phyloP scores from a whole-genome alignment of 1,139 yeast species.

The Debaryomyces nepalensis region DNA sequence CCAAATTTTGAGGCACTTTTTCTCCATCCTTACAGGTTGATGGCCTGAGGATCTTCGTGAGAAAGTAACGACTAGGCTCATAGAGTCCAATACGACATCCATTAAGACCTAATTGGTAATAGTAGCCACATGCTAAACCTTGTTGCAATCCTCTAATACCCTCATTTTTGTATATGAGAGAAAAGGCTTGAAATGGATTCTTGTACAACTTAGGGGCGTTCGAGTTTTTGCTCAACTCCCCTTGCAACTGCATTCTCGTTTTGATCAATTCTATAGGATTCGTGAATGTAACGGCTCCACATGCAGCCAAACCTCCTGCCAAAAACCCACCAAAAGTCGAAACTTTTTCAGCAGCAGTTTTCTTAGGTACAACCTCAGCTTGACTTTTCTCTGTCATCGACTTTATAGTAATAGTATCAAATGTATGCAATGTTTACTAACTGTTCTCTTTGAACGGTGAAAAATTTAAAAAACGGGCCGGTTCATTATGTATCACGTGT shows the following conservation, averaged over 20 bases:
- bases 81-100: slow-evolving; percentile 94
- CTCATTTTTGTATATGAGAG: slow-evolving; percentile 74
- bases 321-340: slow-evolving; percentile 79
- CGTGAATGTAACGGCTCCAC: slow-evolving; percentile 96
- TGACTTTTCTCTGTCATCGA: slow-evolving; percentile 1
- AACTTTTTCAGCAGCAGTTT: slow-evolving; percentile 55
- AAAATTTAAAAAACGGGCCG: slow-evolving; percentile 12
- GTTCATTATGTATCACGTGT: slow-evolving; percentile 7
- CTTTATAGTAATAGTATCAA: not conserved
- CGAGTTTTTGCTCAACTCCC: slow-evolving; percentile 70
- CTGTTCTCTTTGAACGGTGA: slow-evolving; percentile 1
- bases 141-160: slow-evolving; percentile 89
- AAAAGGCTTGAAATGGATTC: slow-evolving; percentile 85
- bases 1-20: slow-evolving; percentile 59
- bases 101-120: slow-evolving; percentile 86
- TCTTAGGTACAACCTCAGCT: slow-evolving; percentile 13
- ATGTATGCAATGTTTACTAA: not conserved
- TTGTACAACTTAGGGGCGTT: slow-evolving; percentile 61
- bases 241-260: slow-evolving; percentile 95
- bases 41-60: slow-evolving; percentile 64
- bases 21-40: slow-evolving; percentile 44
- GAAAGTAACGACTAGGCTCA: slow-evolving; percentile 74
- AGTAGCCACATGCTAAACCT: slow-evolving; percentile 81
- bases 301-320: slow-evolving; percentile 96
- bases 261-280: slow-evolving; percentile 94